phyloP scores from a whole-genome alignment of 768 basidiomycete genomes.

The Suillus plorans region DNA sequence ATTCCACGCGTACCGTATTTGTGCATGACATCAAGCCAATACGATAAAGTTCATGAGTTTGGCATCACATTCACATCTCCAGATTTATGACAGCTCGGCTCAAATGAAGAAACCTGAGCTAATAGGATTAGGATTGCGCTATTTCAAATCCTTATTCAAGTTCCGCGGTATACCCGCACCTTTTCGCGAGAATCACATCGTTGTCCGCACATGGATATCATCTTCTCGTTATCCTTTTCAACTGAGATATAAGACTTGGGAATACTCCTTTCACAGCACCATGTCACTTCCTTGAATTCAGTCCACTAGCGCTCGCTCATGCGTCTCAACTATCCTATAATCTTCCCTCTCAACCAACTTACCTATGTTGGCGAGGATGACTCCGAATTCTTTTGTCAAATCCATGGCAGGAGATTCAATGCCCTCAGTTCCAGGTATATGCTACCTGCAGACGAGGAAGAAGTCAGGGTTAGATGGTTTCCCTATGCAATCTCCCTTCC shows the following conservation, averaged over 20 bases:
- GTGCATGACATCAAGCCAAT: conserved; percentile 79
- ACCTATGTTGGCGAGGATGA: conserved; percentile 43
- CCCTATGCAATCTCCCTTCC: not conserved
- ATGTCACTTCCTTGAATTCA: conserved; percentile 22
- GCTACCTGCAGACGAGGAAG: conserved; percentile 67
- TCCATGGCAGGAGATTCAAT: conserved; percentile 56
- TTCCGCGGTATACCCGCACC: conserved; percentile 34
- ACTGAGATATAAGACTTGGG: conserved; percentile 30
- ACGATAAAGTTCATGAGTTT: conserved; percentile 26
- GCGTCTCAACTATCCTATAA: conserved; percentile 31
- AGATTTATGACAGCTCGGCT: conserved; percentile 24
- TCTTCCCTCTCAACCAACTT: conserved; percentile 37
- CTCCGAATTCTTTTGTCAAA: conserved; percentile 50
- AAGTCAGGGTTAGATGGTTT: conserved; percentile 48
- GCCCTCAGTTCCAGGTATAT: conserved; percentile 55
- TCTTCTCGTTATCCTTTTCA: conserved; percentile 33
- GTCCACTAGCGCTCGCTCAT: conserved; percentile 15
- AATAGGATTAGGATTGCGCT: conserved; percentile 26
- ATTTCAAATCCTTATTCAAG: conserved; percentile 34
- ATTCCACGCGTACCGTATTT: conserved; percentile 85
- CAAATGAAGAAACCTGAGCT: conserved; percentile 8
- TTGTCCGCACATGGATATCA: conserved; percentile 23
- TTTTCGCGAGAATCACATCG: conserved; percentile 13
- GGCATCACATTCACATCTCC: conserved; percentile 6
- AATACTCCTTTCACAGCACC: conserved; percentile 2